Evolutionary conservation across 768 basidiomycete species (phyloP), one percentile per base, ranked within the genome.

Genomic region (Hygrocybe punicea): DNA sequence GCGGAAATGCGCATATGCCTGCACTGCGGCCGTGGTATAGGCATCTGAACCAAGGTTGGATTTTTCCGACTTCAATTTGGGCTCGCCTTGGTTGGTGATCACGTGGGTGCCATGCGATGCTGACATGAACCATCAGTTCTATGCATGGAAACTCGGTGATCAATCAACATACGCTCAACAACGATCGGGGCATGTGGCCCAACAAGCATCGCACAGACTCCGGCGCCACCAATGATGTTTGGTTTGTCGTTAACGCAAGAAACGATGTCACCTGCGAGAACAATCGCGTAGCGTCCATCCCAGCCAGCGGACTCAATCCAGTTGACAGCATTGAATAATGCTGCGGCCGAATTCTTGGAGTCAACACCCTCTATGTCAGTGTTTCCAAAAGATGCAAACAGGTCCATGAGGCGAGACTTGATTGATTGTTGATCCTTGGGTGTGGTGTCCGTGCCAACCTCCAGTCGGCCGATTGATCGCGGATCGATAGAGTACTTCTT

Each of bases 401-500:
- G 88, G 73, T 98, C 93, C 96, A 98, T 98, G 58, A 98, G 84
- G 56, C 91, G 87, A 3, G 95, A 97, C 78, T 98, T 98, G 73
- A 93, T 92, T 29, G 29, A 29, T 29, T 29, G 29, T 29, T 8
- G 29, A 7, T 95, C 90, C 75, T 98, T 98, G 42, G 93, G 93
- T 78, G 98, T 98, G 39, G 96, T 97, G 72, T 98, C 96, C 24
- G 96, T 98, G 46, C 96, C 96, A 57, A 98, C 93, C 61, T 98
- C 96, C 57, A 98, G 85, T 61, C 96, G 94, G 57, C 96, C 96
- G 71, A 99, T 93, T 51, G 93, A 93, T 67, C 82, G 87, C 64
- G 96, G 93, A 79, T 98, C 94, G 68, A 99, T 83, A 78, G 92
- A 86, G 82, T 86, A 96, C 75, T 96, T 97, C 69, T 89, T 82